Evolutionary conservation across 2,329 filamentous ascomycete genomes (phyloP), one percentile per base, ranked within the genome.

Genomic region (Elsinoe batatas): DNA sequence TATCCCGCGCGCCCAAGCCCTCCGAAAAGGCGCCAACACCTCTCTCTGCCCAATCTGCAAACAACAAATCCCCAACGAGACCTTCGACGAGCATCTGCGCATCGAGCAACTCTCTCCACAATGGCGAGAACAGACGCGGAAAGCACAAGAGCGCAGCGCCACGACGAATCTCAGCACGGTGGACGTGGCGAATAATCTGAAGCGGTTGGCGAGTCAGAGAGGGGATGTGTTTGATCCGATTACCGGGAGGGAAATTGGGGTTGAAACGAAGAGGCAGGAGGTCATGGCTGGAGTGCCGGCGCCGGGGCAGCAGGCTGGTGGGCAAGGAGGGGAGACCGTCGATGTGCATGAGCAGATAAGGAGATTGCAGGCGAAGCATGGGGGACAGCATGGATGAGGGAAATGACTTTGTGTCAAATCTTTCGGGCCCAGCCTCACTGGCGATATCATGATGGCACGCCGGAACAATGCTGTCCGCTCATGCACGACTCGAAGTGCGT

Each of bases 61-160:
- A 63, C 88, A 95, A 72, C 83, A 88, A 62, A 90, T 96, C 58
- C 88, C 90, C 6, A 82, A 88, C 64, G 82, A 86, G 64, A 91
- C 97, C 72, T 79, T 96, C 61, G 88, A 93, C 58, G 84, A 91
- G 61, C 91, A 97, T 67, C 91, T 97, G 82, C 83, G 88, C 70
- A 95, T 97, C 67, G 91, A 97, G 72, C 79, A 96, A 46, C 80
- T 96, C 58, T 91, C 97, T 68, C 91, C 91, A 0, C 82, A 87
- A 58, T 97, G 91, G 91, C 95, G 95, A 69, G 91, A 96, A 68
- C 91, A 97, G 69, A 89, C 90, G 63, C 87, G 88, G 57, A 95
- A 95, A 69, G 83, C 88, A 13, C 89, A 95, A 44, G 83, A 87
- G 11, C 85, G 91, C 59, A 88, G 86, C 61, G 82, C 88, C 1